Evolutionary conservation across 2,329 filamentous ascomycete genomes (phyloP), one percentile per base, ranked within the genome.

Genomic region (Talaromyces sp.): DNA sequence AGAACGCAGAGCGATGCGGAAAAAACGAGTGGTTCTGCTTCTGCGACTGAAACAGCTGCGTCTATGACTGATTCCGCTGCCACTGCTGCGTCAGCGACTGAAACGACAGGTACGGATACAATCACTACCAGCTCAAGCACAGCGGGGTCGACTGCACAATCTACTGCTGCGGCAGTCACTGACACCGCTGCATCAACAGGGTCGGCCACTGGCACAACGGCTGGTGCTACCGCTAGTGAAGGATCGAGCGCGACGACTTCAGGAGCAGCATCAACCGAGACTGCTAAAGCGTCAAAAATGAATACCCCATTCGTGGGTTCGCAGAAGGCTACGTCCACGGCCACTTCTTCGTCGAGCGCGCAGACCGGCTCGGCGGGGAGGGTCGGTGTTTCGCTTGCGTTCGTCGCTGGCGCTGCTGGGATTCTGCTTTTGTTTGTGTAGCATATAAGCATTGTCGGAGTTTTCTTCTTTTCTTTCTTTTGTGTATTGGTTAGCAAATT

Each of bases 381-480:
- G 14, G 65, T 75, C 8, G 70, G 71, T 4, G 75, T 71, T 67
- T 73, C 77, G 7, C 67, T 73, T 24, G 72, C 73, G 7, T 65
- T 78, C 16, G 66, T 73, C 10, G 63, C 77, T 50, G 72, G 73
- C n/a, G 73, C 72, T 1, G 67, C 75, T n/a, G 75, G 71, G 31
- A 70, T 76, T 7, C 67, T 78, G 48, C 69, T 59, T 13, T 10
- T 72, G 52, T 75, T 74, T 64, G 66, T 78, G 7, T 43, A 59
- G 37, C 7, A 8, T 1, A 13, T 27, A 8, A n/a, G 45, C 45
- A 22, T 4, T 19, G 31, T 39, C 33, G 9, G 8, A 13, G n/a
- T 45, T 14, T 9, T 45, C 11, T 45, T 43, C 14, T 3, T 45
- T 37, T 31, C 13, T 27, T 19, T 24, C 13, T 48, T 22, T 14